These are phyloP conservation scores for Cucurbita moschata DNA, from an alignment of 306 rosid species.

Conservation along the genomic window DNA sequence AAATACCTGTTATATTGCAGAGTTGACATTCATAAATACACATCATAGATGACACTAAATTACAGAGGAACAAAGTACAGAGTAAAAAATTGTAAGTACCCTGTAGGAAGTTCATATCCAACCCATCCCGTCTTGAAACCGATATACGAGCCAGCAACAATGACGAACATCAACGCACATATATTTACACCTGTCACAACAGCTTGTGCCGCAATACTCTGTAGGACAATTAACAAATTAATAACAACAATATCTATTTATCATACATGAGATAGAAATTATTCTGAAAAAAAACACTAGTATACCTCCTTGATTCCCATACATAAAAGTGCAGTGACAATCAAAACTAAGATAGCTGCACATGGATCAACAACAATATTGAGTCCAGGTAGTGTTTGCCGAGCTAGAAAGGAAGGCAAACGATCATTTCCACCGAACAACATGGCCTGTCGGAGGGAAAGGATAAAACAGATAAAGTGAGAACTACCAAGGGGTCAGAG, in stretches of 20 bases:
- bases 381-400: conserved; percentile 54
- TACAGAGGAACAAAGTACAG: too few species aligned
- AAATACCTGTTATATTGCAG: conserved; percentile 38
- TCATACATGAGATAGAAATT: not conserved
- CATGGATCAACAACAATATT: conserved; percentile 72
- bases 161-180: conserved; percentile 73
- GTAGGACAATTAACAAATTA: conserved; percentile 15
- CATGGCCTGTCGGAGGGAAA: conserved; percentile 38
- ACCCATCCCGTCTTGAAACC: conserved; percentile 89
- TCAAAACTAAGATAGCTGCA: conserved; percentile 61
- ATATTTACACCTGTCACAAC: conserved; percentile 56
- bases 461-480: not conserved
- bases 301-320: conserved; percentile 86
- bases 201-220: conserved; percentile 73
- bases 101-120: conserved; percentile 74
- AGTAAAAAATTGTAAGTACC: conserved; percentile 29
- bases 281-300: not conserved
- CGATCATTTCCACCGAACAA: conserved; percentile 65
- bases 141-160: conserved; percentile 59
- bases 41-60: not conserved
- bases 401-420: conserved; percentile 62
- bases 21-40: conserved; percentile 9
- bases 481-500: not conserved
- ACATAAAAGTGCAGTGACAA: conserved; percentile 68
- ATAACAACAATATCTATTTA: not conserved